These are phyloP conservation scores for Stephanodiscus triporus DNA, from an alignment of 108 stramenopile species.

Conservation along the genomic window DNA sequence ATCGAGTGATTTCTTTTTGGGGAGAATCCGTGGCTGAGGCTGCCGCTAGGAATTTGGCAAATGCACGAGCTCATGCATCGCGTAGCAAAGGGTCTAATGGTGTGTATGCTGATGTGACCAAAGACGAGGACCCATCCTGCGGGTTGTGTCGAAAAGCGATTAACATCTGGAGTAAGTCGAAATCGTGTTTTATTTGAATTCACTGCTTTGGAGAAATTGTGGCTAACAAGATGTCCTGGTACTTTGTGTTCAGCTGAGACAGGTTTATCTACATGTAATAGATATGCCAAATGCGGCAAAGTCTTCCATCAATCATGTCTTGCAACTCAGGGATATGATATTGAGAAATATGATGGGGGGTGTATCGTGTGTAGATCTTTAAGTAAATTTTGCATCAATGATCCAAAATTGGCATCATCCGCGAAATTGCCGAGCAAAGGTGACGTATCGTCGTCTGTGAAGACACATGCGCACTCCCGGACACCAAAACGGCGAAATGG, in stretches of 20 bases:
- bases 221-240: not conserved
- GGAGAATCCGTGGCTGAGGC: not conserved
- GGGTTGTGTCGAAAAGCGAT: not conserved
- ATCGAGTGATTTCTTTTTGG: conserved; percentile 11
- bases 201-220: no score
- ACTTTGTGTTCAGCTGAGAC: not conserved
- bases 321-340: not conserved
- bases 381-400: not conserved
- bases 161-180: not conserved
- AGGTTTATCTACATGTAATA: not conserved
- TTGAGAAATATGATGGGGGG: not conserved
- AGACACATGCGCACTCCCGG: no score
- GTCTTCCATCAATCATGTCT: not conserved
- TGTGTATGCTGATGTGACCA: not conserved
- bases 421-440: no score
- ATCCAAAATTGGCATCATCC: not conserved
- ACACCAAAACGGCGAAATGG: no score
- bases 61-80: not conserved
- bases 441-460: no score
- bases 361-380: not conserved
- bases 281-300: not conserved
- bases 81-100: not conserved
- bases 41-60: not conserved
- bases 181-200: not conserved
- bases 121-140: not conserved